These are phyloP conservation scores for Neoboletus brunneissimus DNA, from an alignment of 768 basidiomycete species.

Conservation along the genomic window DNA sequence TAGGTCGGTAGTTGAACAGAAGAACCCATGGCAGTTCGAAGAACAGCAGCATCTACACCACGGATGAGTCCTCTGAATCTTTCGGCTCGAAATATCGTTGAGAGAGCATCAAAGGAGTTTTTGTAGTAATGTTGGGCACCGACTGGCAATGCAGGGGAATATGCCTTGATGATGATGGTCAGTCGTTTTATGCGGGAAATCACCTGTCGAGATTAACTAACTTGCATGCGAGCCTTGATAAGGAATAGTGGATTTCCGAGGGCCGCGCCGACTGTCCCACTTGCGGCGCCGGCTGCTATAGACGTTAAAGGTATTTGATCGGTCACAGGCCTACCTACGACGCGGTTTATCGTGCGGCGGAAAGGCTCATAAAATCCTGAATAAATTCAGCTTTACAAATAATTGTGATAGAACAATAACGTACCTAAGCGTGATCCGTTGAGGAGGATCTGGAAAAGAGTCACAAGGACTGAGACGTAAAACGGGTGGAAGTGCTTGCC, in stretches of 20 bases:
- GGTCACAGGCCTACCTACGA: conserved; percentile 59
- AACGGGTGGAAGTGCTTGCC: conserved; percentile 42
- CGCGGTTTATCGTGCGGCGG: conserved; percentile 62
- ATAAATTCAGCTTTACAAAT: conserved; percentile 13
- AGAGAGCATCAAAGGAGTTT: conserved; percentile 75
- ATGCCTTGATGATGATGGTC: conserved; percentile 55
- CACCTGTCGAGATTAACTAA: conserved; percentile 19
- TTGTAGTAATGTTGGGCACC: conserved; percentile 94
- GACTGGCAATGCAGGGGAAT: conserved; percentile 90
- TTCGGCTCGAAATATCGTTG: conserved; percentile 76
- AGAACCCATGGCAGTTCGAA: conserved; percentile 93
- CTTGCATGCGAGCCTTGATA: conserved; percentile 98
- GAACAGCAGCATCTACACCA: conserved; percentile 90
- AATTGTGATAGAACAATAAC: background rate
- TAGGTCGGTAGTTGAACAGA: conserved; percentile 96
- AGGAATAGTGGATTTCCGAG: conserved; percentile 91
- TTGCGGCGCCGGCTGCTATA: conserved; percentile 80
- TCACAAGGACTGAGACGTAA: conserved; percentile 2
- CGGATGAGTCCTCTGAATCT: conserved; percentile 77
- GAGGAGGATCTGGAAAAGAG: conserved; percentile 64
- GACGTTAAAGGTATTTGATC: conserved; percentile 77
- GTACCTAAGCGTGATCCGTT: conserved; percentile 88
- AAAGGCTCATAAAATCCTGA: conserved; percentile 96
- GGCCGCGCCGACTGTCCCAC: conserved; percentile 84
- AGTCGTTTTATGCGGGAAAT: background rate